Percentiles rank a stretch among this genome's conserved stretches.
These are phyloP conservation scores for Backusella australiensis DNA, from an alignment of 192 early-diverging fungal genomes.

Conservation along the genomic window DNA sequence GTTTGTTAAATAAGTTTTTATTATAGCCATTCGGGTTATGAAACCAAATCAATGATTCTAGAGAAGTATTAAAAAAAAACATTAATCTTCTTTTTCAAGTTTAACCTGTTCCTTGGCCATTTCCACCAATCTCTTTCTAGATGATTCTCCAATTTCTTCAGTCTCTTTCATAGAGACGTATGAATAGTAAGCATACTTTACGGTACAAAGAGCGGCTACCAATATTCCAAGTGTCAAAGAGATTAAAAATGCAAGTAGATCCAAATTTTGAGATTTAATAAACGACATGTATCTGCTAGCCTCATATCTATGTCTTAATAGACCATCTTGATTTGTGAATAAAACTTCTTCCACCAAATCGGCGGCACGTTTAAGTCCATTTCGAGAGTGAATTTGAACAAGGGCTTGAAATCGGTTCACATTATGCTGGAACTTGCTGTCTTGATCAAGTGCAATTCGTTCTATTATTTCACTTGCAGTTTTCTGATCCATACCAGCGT, in stretches of 20 bases:
- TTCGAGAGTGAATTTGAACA: constrained; percentile 19
- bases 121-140: background rate
- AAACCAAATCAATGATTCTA: background rate
- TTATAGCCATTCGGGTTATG: background rate
- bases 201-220: background rate
- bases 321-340: background rate
- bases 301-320: constrained; percentile 15
- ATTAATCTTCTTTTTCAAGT: background rate
- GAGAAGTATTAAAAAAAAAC: background rate
- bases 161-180: background rate
- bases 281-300: constrained; percentile 17
- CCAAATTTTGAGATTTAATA: constrained; percentile 18
- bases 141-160: background rate
- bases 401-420: background rate
- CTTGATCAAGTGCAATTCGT: background rate
- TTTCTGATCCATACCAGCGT: background rate
- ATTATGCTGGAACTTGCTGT: background rate
- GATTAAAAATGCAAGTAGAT: constrained; percentile 8
- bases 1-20: background rate
- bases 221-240: background rate
- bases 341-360: constrained; percentile 28
- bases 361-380: constrained; percentile 12
- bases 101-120: background rate
- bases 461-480: background rate
- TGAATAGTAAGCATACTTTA: background rate